Evolutionary conservation across 176 grass and related monocot genomes (phyloP), one percentile per base, ranked within the genome.

Genomic region (Echinochloa phyllopogon): DNA sequence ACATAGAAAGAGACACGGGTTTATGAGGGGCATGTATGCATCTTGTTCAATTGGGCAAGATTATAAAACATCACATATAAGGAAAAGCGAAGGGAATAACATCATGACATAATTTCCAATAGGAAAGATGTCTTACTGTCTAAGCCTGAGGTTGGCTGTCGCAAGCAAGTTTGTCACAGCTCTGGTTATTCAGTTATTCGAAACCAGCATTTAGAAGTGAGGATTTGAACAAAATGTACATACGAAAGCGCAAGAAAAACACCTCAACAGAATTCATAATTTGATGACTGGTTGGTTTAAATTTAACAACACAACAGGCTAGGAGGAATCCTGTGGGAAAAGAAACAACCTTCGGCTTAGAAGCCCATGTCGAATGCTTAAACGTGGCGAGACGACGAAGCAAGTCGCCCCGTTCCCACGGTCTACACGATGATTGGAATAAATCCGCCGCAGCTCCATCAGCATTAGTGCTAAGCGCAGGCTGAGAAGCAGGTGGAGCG

Each of bases 381-480:
- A 94, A 99, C 53, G 96, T 99, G 70, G 89, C 89, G 3, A 99
- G 69, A 13, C 96, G 96, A 75, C 82, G 87, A 86, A 99, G 94
- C 67, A 99, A 85, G 74, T 99, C 96, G 4, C 90, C 90, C n/a
- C 96, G 77, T 69, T 99, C 96, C 96, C 96, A 99, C 17, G 96
- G 93, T 81, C 96, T 89, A 69, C 94, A 96, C 67, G 94, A 89
- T 68, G 91, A 49, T 75, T 92, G 91, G 59, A 70, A 89, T 51
- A 82, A 88, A 23, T 89, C 85, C 85, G 37, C 51, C 16, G 74
- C 87, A 75, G 72, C 70, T 75, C 87, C 87, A 73, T 44, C 88
- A 89, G 86, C 93, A 91, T 96, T 96, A 37, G 93, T 99, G 78
- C 96, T 99, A 56, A 96, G 77, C 53, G 93, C 91, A 73, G 88